Evolutionary conservation across 148 eudicot genomes (phyloP).

Genomic region (Dysphania ambrosioides): DNA sequence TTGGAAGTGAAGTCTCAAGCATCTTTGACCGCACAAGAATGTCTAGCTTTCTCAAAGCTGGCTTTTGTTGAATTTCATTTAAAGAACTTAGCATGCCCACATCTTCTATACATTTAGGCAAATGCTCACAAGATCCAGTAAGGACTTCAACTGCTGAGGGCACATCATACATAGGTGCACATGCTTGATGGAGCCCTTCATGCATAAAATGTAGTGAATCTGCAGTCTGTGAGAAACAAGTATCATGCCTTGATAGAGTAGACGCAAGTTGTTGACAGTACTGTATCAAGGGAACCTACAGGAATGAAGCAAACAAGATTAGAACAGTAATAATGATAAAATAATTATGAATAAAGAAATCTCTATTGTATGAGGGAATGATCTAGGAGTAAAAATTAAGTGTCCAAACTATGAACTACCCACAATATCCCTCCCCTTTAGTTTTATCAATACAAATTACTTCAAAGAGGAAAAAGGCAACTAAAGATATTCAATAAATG

Average conservation of each 20-base stretch:
- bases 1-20: conserved; percentile 76
- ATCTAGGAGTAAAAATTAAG: no score
- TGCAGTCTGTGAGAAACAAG: conserved; percentile 94
- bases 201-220: conserved; percentile 97
- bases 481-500: no score
- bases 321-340: neutral
- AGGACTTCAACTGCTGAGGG: conserved; percentile 93
- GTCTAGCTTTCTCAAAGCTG: conserved; percentile 81
- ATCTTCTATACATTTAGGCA: conserved; percentile 92
- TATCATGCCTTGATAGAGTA: conserved; percentile 87
- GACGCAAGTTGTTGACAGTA: conserved; percentile 88
- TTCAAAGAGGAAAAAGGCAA: no score
- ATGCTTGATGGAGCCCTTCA: conserved; percentile 95
- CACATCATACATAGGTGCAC: conserved; percentile 98
- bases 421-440: no score
- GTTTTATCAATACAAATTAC: no score
- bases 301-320: conserved; percentile 1
- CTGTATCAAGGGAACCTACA: conserved; percentile 96
- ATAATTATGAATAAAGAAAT: neutral
- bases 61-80: conserved; percentile 66
- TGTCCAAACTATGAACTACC: no score
- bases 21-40: conserved; percentile 81
- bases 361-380: no score
- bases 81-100: conserved; percentile 79
- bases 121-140: conserved; percentile 82